phyloP scores from a whole-genome alignment of 345 rosid species.

The Lenwebbia sp. region DNA sequence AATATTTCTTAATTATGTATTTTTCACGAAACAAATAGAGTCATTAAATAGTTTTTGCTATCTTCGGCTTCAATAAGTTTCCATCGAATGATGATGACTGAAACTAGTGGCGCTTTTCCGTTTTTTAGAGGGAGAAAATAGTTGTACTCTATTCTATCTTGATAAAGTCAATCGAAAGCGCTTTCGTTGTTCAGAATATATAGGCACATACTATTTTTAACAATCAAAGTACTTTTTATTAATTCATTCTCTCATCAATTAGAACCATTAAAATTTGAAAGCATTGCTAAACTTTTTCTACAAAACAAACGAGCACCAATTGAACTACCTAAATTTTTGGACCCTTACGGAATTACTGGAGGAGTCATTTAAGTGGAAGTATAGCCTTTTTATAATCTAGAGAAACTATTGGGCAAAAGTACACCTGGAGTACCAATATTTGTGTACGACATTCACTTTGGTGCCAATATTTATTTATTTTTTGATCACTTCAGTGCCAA shows the following conservation, averaged over 20 bases:
- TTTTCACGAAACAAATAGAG: background rate
- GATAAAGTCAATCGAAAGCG: background rate
- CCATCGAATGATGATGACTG: background rate
- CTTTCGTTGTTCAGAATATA: background rate
- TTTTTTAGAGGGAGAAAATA: background rate
- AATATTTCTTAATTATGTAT: background rate
- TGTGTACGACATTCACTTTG: too few relatives aligned
- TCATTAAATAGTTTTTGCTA: background rate
- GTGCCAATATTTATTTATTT: too few relatives aligned
- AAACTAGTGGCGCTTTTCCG: background rate
- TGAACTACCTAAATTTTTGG: background rate
- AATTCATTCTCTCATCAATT: background rate
- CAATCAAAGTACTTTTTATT: background rate
- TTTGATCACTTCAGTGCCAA: too few relatives aligned
- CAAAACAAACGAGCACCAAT: background rate
- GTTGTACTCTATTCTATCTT: background rate
- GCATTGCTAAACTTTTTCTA: background rate
- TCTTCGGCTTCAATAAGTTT: background rate
- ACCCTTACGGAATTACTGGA: too few relatives aligned
- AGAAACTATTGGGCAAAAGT: too few relatives aligned
- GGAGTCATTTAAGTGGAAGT: too few relatives aligned
- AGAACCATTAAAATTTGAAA: background rate
- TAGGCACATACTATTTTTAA: background rate
- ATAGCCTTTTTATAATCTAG: too few relatives aligned
- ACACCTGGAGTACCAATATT: too few relatives aligned